Evolutionary conservation across 768 basidiomycete genomes (phyloP), one percentile per base, ranked within the genome.

Genomic region (Lentinula guzmanii): DNA sequence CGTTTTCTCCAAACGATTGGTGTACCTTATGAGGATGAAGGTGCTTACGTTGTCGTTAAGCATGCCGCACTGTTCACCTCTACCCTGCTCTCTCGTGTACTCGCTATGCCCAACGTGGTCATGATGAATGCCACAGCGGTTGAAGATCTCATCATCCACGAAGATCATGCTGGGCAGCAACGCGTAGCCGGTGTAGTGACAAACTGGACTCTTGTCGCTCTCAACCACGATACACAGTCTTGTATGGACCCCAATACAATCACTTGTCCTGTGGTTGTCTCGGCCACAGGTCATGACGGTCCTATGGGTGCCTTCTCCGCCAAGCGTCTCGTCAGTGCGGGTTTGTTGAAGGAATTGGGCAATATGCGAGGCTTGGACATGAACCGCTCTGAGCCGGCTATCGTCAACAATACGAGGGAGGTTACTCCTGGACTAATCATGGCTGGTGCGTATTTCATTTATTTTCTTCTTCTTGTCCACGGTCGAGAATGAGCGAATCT

Each of bases 231-330:
- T 65, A 89, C 87, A 52, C 89, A 90, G 72, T 86, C 84, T 7
- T 86, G 83, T 75, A 86, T 87, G 84, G 89, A 91, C 71, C 89
- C 89, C 46, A 87, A 88, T 74, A 88, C 86, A 9, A 87, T 91
- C 71, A 91, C 89, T n/a, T 87, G 89, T 4, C 90, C 89, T 0
- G 77, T 91, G 10, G 75, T 90, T 66, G 75, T 89, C 55, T 85
- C 85, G 28, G 87, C 86, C 21, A 89, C 88, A 4, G 89, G 90
- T 10, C 88, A 90, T 66, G 89, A 91, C 64, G 87, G 87, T 0
- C 86, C 85, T 2, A 90, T 90, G 85, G 90, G 90, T 48, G 89
- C 89, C 3, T 91, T 91, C 75, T 86, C 84, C 11, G 90, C 90
- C 63, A 91, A 91, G 73, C 79, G 90, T 41, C 79, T 91, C 59